phyloP scores from a whole-genome alignment of 805 yeast species.

The Starmerella asiatica region DNA sequence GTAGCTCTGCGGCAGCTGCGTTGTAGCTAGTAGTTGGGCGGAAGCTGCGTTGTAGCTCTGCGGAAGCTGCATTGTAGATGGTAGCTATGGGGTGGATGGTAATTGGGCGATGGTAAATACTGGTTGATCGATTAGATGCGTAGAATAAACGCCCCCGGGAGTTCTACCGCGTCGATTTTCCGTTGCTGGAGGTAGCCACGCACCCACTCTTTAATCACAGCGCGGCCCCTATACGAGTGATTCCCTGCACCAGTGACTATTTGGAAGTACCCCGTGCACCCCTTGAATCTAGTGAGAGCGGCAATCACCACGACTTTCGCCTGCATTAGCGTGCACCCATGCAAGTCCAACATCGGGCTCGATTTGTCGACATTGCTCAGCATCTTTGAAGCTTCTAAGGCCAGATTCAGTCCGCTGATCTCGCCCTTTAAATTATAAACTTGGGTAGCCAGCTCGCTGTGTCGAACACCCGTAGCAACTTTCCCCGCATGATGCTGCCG shows the following conservation, averaged over 20 bases:
- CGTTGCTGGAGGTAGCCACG: constrained; percentile 5
- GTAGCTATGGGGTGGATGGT: too few species aligned
- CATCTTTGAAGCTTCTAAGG: constrained; percentile 1
- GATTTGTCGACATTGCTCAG: not conserved
- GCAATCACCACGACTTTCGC: constrained; percentile 9
- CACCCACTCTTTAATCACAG: constrained; percentile 16
- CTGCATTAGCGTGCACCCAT: constrained; percentile 12
- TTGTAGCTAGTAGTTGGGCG: too few species aligned
- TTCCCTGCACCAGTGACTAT: constrained; percentile 16
- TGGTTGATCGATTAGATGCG: too few species aligned
- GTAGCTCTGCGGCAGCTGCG: too few species aligned
- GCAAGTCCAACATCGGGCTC: constrained; percentile 9
- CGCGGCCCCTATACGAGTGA: constrained; percentile 10
- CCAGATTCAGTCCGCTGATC: constrained; percentile 3
- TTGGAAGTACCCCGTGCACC: not conserved
- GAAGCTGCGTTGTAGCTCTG: too few species aligned
- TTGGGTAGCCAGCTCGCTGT: too few species aligned
- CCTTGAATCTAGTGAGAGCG: constrained; percentile 1
- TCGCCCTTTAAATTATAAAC: constrained; percentile 1
- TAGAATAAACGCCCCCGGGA: constrained; percentile 14
- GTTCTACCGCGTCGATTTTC: constrained; percentile 5
- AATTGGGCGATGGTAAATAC: too few species aligned
- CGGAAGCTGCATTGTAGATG: too few species aligned
- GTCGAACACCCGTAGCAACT: too few species aligned
- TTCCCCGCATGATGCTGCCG: not conserved